Conservation (phyloP, 2,329 filamentous ascomycete species). For the Westerdykella ornata region DNA sequence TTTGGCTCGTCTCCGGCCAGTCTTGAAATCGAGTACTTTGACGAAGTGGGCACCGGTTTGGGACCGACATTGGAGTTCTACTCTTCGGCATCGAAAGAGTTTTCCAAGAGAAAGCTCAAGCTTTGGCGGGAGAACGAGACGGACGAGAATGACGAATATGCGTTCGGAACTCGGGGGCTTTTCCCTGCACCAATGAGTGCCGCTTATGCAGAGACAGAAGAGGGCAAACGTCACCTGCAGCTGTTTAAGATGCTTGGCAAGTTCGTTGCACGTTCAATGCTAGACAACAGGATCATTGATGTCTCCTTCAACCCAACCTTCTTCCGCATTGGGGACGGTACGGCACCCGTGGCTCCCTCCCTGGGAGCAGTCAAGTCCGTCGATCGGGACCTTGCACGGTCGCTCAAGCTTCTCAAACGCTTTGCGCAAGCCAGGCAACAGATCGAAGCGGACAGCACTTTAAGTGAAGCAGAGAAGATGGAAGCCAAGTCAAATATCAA, state of each 20-base stretch:
- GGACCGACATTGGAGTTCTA: conserved; percentile 97
- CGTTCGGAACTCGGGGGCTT: conserved; percentile 74
- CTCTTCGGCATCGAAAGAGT: conserved; percentile 93
- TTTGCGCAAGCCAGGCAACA: conserved; percentile 77
- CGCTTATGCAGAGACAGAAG: conserved; percentile 64
- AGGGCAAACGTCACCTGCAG: conserved; percentile 80
- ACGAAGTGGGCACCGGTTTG: conserved; percentile 92
- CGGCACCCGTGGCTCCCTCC: conserved; percentile 65
- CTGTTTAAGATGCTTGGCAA: conserved; percentile 92
- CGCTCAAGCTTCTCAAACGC: conserved; percentile 77
- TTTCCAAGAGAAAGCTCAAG: conserved; percentile 93
- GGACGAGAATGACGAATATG: conserved; percentile 66
- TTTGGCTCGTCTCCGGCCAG: conserved; percentile 97
- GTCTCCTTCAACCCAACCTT: conserved; percentile 96
- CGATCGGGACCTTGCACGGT: conserved; percentile 77
- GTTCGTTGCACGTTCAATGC: conserved; percentile 95
- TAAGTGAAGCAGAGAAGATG: conserved; percentile 64
- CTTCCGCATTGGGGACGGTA: conserved; percentile 81
- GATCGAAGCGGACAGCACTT: conserved; percentile 63
- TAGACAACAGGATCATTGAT: conserved; percentile 95
- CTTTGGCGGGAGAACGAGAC: conserved; percentile 91
- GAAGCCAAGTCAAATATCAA: conserved; percentile 61
- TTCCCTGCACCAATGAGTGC: conserved; percentile 88
- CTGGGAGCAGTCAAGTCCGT: conserved; percentile 85
- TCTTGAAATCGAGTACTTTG: conserved; percentile 95